Base-by-base conservation (phyloP, 78 protist species). In the Mastigamoeba balamuthi region DNA sequence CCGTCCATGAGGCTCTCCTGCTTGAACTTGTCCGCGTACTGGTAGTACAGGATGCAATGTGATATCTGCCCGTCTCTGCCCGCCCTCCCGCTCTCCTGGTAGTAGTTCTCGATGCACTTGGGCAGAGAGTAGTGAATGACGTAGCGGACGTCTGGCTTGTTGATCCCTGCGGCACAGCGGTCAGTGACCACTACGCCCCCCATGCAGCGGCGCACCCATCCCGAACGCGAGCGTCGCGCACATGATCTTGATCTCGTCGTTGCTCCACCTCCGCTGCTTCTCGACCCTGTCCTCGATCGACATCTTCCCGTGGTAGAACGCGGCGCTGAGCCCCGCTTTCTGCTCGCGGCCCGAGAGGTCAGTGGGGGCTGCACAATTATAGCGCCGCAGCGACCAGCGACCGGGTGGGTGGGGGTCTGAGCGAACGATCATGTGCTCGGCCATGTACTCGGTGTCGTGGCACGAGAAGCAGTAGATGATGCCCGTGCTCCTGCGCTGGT, bases 181-280 rank as follows among this genome's bases (percentile, higher is more conserved):
- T 3, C 27, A 23, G 30, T 40, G 73, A 37, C 25, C 7, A 69
- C 8, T 5, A 25, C 27, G 38, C 4, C 30, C 17, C 25, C 33
- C 3, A 33, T 3, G 86, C 92, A 30, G 89, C 9, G 68, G 84
- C 87, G 40, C 2, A 91, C 97, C 99, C 97, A 96, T 92, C 41
- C 99, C 99, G 69, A 98, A 98, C 2, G 99, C 99, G 39, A 98
- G 88, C 28, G 99, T 98, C 29, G 98, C 98, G 27, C 74, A 66
- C 28, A 98, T 81, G 58, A 98, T 88, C 38, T 77, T 68, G 25
- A 78, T 6, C 28, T 69, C n/a, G 33, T 86, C 96, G 5, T 38
- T 37, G 72, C 58, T 52, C 98, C 98, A 97, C 3, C 3, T 43
- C 6, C 9, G 64, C 69, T 95, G 98, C 33, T 66, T 69, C 3